Percentiles rank a stretch among this genome's conserved stretches.
Conservation (phyloP, 192 early-diverging fungal species). For the Martensiomyces pterosporus region DNA sequence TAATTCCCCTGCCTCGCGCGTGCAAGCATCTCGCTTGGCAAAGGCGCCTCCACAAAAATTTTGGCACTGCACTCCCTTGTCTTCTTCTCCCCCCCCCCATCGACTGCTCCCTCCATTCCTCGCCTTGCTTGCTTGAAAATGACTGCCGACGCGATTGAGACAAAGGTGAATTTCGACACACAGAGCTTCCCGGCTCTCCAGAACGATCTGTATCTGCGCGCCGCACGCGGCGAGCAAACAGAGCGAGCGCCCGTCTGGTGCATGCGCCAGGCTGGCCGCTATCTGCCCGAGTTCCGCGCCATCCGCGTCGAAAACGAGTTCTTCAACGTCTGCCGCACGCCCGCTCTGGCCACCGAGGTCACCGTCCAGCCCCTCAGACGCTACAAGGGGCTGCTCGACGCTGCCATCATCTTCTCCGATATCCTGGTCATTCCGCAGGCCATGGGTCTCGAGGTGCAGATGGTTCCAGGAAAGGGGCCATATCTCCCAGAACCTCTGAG, state of each 20-base stretch:
- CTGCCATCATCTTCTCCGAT: conserved; percentile 98
- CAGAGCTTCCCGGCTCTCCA: conserved; percentile 72
- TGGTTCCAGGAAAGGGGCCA: conserved; percentile 88
- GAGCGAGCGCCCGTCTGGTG: conserved; percentile 92
- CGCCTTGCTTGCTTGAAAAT: no score
- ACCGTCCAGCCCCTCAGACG: conserved; percentile 96
- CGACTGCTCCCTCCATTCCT: no score
- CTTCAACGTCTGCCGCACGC: conserved; percentile 91
- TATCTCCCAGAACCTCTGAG: conserved; percentile 81
- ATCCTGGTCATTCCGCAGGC: conserved; percentile 98
- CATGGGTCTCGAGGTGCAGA: conserved; percentile 89
- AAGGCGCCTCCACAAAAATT: no score
- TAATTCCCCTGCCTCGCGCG: no score
- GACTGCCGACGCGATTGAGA: no score
- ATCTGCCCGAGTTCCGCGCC: conserved; percentile 92
- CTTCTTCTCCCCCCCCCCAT: no score
- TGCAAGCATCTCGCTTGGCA: no score
- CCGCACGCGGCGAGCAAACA: conserved; percentile 72
- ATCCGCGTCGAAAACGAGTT: conserved; percentile 84
- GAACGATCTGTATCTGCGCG: conserved; percentile 89
- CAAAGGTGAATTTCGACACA: conserved; percentile 42
- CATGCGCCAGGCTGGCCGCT: conserved; percentile 97
- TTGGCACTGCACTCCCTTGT: no score
- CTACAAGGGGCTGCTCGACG: conserved; percentile 84
- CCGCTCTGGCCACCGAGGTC: conserved; percentile 87